Evolutionary conservation across 78 protist species (phyloP), one percentile per base, ranked within the genome.

Genomic region (Monocercomonoides exilis): DNA sequence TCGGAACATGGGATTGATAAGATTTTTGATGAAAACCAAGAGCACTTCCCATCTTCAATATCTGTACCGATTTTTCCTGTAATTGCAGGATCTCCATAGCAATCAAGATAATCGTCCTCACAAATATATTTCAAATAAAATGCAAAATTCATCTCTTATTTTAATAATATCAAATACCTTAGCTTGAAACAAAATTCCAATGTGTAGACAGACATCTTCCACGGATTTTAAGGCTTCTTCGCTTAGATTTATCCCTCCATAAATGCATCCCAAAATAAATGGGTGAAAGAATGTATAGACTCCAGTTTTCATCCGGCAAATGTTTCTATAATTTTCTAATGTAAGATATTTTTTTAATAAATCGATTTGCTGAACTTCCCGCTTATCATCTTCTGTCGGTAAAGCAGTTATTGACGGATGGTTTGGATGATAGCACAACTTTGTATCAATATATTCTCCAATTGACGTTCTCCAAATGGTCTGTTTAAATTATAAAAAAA

Each of bases 71-170:
- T 90, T 92, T 98, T 98, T 45, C 99, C 99, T 32, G 94, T 90
- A 35, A 87, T 91, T 45, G 81, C 89, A n/a, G 97, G 97, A 43
- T 92, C 92, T 46, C 97, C 99, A 77, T 88, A 98, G 87, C 97
- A 94, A 91, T 98, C 99, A 41, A 98, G 92, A 91, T 86, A 94
- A 88, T 98, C 99, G 82, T 98, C 99, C 89, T n/a, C n/a, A n/a
- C n/a, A n/a, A n/a, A n/a, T n/a, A n/a, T n/a, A n/a, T n/a, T n/a
- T n/a, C n/a, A n/a, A n/a, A n/a, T n/a, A n/a, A n/a, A n/a, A n/a
- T n/a, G n/a, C n/a, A n/a, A n/a, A n/a, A n/a, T n/a, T n/a, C n/a
- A n/a, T n/a, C n/a, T n/a, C n/a, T n/a, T n/a, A n/a, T n/a, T n/a
- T n/a, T n/a, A n/a, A n/a, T n/a, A n/a, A n/a, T n/a, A n/a, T n/a